These are phyloP conservation scores for Alternaria ventricosa DNA, from an alignment of 2,329 filamentous ascomycete species.

Conservation along the genomic window DNA sequence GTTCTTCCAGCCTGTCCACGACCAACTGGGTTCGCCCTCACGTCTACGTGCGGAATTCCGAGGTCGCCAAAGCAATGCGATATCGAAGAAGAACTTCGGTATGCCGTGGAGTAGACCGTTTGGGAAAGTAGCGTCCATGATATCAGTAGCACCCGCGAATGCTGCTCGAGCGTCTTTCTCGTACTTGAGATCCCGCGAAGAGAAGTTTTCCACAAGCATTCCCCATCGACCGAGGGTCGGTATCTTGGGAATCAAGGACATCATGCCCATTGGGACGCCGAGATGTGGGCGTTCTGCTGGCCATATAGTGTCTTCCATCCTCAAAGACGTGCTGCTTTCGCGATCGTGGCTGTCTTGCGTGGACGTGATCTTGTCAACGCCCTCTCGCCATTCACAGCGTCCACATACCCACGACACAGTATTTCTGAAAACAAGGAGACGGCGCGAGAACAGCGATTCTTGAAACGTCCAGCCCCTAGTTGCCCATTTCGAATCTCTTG, in stretches of 20 bases:
- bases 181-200: neutral
- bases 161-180: neutral
- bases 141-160: neutral
- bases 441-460: neutral
- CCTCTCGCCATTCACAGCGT: neutral
- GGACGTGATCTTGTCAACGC: neutral
- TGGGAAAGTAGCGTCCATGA: neutral
- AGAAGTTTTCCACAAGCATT: neutral
- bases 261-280: neutral
- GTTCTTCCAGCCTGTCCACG: neutral
- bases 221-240: neutral
- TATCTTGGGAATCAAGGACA: neutral
- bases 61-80: neutral
- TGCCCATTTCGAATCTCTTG: neutral
- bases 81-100: neutral
- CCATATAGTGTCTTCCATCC: neutral
- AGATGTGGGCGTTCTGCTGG: neutral
- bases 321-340: neutral
- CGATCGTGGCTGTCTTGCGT: too few species aligned
- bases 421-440: neutral
- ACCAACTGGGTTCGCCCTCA: neutral
- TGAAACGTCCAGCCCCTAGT: neutral
- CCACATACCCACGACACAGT: neutral
- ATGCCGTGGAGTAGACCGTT: neutral
- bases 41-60: neutral